Evolutionary conservation across 2,329 filamentous ascomycete species (phyloP), one percentile per base, ranked within the genome.

Genomic region (Phaeosphaeriaceae sp.): DNA sequence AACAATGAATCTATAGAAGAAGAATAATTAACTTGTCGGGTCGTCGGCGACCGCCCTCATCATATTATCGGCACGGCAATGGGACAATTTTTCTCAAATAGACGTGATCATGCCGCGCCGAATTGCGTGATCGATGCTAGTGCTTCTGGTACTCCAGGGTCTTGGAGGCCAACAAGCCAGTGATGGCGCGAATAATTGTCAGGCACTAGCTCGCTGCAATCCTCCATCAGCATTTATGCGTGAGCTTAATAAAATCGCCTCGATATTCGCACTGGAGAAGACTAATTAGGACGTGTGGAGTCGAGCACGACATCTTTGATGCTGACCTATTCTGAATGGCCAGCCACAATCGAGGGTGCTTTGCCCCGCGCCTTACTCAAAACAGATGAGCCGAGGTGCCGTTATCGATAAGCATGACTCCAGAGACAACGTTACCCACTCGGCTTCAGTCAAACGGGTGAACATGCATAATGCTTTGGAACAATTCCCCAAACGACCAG

Each of bases 21-120:
- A 50, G 46, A 52, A 44, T 37, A 36, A 63, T 30, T 47, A 52
- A 21, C 30, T 26, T 37, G 47, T 63, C 60, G 56, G 61, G 39
- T 54, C 56, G 56, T 70, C 66, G 66, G 65, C 65, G 65, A 64
- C 52, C 46, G 52, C 36, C 57, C 60, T 59, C 51, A 48, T 40
- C 42, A 34, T 45, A 48, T 48, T 48, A 60, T 46, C 61, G 56
- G 61, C 63, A 59, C 64, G 61, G 59, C 54, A 58, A 54, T 54
- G 60, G 58, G 59, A 60, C 51, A 66, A 60, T 64, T 64, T 62
- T 46, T 41, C 36, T 40, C 35, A 47, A 52, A 53, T 44, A 58
- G 56, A 60, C 49, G 54, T 56, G 52, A 58, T 47, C 48, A 46
- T 51, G 54, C 46, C 56, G 49, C 52, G 51, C 51, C 46, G 46